Evolutionary conservation across 495 filamentous ascomycete species (phyloP), one percentile per base, ranked within the genome.

Genomic region (Aspergillus egyptiacus): DNA sequence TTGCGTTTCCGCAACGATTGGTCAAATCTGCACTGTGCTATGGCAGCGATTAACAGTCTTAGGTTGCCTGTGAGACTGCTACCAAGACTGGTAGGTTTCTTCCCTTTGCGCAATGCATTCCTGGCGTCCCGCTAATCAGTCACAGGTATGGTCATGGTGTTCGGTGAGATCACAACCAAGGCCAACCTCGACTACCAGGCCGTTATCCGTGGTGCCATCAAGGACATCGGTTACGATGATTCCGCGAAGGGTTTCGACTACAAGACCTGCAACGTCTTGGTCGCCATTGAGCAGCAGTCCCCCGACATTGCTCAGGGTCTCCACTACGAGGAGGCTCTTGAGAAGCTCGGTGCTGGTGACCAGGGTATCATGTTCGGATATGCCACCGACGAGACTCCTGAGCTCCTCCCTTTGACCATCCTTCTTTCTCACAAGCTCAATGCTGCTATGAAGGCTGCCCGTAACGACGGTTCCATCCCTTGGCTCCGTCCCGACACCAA

Each of bases 301-400:
- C 87, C 91, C 55, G 93, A 98, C 76, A 98, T 98, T 60, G 93
- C 93, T 58, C 91, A 96, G 73, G 93, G 93, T 78, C 85, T 98
- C 22, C 87, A 96, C 74, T 91, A 93, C 64, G 93, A 98, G 43
- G 78, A 96, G 74, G 89, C 87, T 56, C 83, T 98, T 51, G 93
- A 98, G 83, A 85, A 95, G 74, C 82, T 98, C 54, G 93, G 93
- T 74, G 93, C 93, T 49, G 93, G 93, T 86, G 93, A 98, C 76
- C 93, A 98, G 78, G 93, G 93, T 78, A 96, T 98, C 79, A 98
- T 98, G 93, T 98, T 98, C 73, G 93, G 93, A 58, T 98, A 98
- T 83, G 93, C 93, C 64, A 95, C 93, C 67, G 91, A 98, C 61
- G 93, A 98, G 81, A 97, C 93, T 63, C 93, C 93, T 53, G 91